Conservation (phyloP, 441 rosid species). For the Gossypium schwendimanii region DNA sequence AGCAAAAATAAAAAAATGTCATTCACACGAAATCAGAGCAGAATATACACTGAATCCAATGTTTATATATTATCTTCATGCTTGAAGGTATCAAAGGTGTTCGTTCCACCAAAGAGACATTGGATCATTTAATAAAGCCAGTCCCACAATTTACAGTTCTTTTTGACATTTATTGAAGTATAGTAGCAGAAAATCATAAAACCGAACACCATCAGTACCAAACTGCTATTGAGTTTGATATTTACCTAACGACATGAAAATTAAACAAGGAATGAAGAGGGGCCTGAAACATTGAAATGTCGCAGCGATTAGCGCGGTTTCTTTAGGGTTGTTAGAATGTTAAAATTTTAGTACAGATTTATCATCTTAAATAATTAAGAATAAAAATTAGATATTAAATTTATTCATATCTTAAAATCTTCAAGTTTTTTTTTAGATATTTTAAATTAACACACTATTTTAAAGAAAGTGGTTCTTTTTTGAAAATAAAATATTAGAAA, state of each 20-base stretch:
- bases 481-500: too few species aligned
- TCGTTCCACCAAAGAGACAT: neutral
- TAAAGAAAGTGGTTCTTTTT: too few species aligned
- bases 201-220: neutral
- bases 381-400: too few species aligned
- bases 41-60: neutral
- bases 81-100: slow-evolving; percentile 5
- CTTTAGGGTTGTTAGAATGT: slow-evolving; percentile 4
- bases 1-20: too few species aligned
- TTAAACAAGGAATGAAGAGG: neutral
- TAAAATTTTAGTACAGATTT: too few species aligned
- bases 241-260: neutral
- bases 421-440: too few species aligned
- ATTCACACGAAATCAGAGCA: neutral
- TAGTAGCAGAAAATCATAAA: neutral
- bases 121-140: neutral
- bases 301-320: slow-evolving; percentile 3
- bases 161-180: neutral
- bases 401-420: too few species aligned
- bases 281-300: slow-evolving; percentile 10
- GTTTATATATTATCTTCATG: slow-evolving; percentile 11
- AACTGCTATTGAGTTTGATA: neutral
- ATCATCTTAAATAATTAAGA: too few species aligned
- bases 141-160: neutral
- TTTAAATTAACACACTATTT: too few species aligned